Evolutionary conservation across 2,329 filamentous ascomycete species (phyloP).

Genomic region (Beauveria scarabaeidicola): DNA sequence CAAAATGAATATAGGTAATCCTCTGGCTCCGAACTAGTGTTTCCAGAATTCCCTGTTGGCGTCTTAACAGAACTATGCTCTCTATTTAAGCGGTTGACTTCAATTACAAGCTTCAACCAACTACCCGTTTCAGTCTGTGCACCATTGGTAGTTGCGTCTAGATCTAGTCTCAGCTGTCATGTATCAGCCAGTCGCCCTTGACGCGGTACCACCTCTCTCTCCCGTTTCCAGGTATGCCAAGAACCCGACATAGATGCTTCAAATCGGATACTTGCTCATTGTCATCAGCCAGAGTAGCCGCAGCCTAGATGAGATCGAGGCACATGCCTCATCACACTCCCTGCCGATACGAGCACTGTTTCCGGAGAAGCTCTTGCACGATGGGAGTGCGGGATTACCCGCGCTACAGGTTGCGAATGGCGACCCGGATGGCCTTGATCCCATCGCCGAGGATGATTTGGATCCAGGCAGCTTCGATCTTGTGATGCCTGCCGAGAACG

Average conservation of each 20-base stretch:
- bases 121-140: neutral
- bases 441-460: conserved; percentile 28
- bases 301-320: neutral
- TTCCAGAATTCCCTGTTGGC: neutral
- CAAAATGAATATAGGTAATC: neutral
- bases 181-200: conserved; percentile 4
- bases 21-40: neutral
- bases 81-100: neutral
- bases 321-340: neutral
- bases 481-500: conserved; percentile 17
- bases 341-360: neutral
- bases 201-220: conserved; percentile 7
- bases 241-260: neutral
- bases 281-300: neutral
- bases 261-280: neutral
- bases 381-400: neutral
- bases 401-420: conserved; percentile 18
- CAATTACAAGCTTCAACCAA: neutral
- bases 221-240: conserved; percentile 7
- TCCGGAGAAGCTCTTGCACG: neutral
- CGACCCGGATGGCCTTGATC: conserved; percentile 23
- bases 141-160: neutral
- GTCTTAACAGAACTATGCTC: neutral
- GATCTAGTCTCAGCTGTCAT: neutral
- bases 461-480: conserved; percentile 30